These are phyloP conservation scores for Eucommia ulmoides DNA, from an alignment of 257 asterid genomes.

Conservation along the genomic window DNA sequence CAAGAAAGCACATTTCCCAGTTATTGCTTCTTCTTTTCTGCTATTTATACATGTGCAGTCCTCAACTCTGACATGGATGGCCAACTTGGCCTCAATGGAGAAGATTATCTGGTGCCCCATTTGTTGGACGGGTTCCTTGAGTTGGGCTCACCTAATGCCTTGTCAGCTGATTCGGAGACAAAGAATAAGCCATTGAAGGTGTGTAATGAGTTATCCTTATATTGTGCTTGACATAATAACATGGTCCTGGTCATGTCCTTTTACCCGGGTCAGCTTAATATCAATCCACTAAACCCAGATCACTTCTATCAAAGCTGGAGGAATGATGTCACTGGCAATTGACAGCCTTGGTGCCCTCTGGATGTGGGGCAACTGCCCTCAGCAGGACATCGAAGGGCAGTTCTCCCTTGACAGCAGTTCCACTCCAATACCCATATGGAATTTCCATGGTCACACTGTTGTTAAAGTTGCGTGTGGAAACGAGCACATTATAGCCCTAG, in stretches of 20 bases:
- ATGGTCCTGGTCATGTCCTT: too few relatives aligned
- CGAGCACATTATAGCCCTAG: slow-evolving; percentile 78
- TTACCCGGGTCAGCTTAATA: too few relatives aligned
- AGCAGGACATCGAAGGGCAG: slow-evolving; percentile 31
- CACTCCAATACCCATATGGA: slow-evolving; percentile 59
- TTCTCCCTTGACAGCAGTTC: slow-evolving; percentile 32
- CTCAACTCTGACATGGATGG: slow-evolving; percentile 68
- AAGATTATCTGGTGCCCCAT: slow-evolving; percentile 44
- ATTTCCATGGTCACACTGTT: slow-evolving; percentile 75
- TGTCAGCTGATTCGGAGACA: slow-evolving; percentile 15
- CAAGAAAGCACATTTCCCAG: neutral
- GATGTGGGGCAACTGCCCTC: slow-evolving; percentile 89
- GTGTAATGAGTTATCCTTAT: slow-evolving; percentile 11
- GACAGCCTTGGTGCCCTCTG: slow-evolving; percentile 63
- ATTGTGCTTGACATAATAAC: neutral
- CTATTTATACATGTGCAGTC: slow-evolving; percentile 6
- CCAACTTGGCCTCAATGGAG: slow-evolving; percentile 62
- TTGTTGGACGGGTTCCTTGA: slow-evolving; percentile 54
- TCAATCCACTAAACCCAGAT: too few relatives aligned
- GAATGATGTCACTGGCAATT: slow-evolving; percentile 87
- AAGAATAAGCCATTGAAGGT: slow-evolving; percentile 48
- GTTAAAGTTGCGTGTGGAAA: slow-evolving; percentile 86
- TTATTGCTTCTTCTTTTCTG: neutral
- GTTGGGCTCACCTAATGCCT: slow-evolving; percentile 38
- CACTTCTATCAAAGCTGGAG: slow-evolving; percentile 68